phyloP scores from a whole-genome alignment of 495 filamentous ascomycete species.

The Neurospora sp. region DNA sequence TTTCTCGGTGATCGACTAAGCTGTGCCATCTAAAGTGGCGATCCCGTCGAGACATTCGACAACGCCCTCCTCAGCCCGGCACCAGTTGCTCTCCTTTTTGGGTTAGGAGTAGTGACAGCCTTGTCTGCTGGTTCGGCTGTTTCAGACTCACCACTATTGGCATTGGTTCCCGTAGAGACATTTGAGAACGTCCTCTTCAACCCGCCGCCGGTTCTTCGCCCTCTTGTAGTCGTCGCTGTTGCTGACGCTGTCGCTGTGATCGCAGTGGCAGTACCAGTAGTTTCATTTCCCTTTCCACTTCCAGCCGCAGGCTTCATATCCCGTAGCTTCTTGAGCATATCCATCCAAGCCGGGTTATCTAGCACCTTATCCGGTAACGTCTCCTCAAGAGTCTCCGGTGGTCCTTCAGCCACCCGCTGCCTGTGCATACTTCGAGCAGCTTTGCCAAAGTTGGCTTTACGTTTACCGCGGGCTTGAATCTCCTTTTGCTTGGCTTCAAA shows the following conservation, averaged over 20 bases:
- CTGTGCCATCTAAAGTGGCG: background rate
- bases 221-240: background rate
- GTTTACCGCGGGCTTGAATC: slow-evolving; percentile 28
- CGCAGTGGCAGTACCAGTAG: background rate
- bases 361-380: slow-evolving; percentile 19
- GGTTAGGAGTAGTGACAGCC: background rate
- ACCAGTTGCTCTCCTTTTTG: background rate
- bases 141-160: background rate
- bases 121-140: background rate
- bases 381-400: slow-evolving; percentile 8
- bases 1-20: background rate
- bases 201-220: background rate
- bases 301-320: background rate
- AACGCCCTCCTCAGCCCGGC: background rate
- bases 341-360: slow-evolving; percentile 20
- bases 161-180: background rate
- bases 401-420: slow-evolving; percentile 13
- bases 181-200: background rate
- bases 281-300: background rate
- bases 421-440: slow-evolving; percentile 25
- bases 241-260: background rate
- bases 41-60: background rate
- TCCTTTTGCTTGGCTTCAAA: slow-evolving; percentile 30
- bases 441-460: slow-evolving; percentile 33
- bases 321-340: background rate